Percentiles rank a stretch among this genome's conserved stretches.
Evolutionary conservation across 495 filamentous ascomycete species (phyloP).

Genomic region (Baudoinia panamericana): DNA sequence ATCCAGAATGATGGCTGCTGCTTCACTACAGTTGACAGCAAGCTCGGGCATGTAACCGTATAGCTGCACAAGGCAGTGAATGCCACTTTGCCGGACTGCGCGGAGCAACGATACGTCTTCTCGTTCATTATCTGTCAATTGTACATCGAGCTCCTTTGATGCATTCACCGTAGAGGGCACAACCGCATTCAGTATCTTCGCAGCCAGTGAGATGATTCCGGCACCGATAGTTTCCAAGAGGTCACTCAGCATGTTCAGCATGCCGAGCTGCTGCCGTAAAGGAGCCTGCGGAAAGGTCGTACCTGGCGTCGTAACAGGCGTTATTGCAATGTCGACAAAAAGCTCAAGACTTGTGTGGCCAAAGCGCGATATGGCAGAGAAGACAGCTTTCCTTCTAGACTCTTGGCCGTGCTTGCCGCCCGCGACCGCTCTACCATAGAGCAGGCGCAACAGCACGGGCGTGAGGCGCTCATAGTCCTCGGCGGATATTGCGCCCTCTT

Average conservation of each 20-base stretch:
- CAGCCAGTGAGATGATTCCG: constrained; percentile 47
- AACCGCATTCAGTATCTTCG: constrained; percentile 54
- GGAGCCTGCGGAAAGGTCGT: constrained; percentile 32
- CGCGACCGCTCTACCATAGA: constrained; percentile 70
- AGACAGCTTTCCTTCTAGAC: constrained; percentile 53
- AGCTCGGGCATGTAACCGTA: constrained; percentile 34
- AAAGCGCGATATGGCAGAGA: constrained; percentile 47
- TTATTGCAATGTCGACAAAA: constrained; percentile 75
- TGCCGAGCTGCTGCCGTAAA: constrained; percentile 67
- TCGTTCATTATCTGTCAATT: constrained; percentile 22
- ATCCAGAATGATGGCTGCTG: constrained; percentile 48
- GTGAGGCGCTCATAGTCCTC: constrained; percentile 60
- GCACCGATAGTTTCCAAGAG: constrained; percentile 69
- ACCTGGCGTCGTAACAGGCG: constrained; percentile 41
- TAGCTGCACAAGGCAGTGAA: constrained; percentile 60
- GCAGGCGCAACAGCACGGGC: constrained; percentile 71
- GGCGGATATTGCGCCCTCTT: constrained; percentile 55
- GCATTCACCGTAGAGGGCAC: constrained; percentile 66
- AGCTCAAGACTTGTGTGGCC: constrained; percentile 52
- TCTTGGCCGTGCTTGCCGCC: constrained; percentile 43
- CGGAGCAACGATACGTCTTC: constrained; percentile 48
- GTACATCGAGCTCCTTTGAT: constrained; percentile 35
- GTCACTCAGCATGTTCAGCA: constrained; percentile 82
- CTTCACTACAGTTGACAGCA: not conserved
- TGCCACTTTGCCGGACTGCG: constrained; percentile 54